Evolutionary conservation across 345 rosid genomes (phyloP), one percentile per base, ranked within the genome.

Genomic region (Salix exigua): DNA sequence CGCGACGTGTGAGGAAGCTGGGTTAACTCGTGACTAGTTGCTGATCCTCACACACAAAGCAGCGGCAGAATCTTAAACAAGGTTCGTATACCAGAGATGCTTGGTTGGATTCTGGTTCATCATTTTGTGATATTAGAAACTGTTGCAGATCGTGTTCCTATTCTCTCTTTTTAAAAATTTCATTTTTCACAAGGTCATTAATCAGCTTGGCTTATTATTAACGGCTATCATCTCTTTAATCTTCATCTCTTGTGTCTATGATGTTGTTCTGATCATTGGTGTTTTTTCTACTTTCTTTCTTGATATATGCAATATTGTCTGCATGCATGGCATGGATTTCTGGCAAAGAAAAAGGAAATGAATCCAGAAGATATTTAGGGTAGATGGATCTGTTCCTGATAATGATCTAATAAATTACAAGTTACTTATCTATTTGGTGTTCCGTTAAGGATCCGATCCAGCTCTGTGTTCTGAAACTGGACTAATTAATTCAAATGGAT

Each of bases 91-190:
- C n/a, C 11, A 42, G 55, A 42, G 55, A 61, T 37, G 51, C 58
- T 66, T 55, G 53, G 58, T 25, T 37, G 7, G 46, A 62, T 77
- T 74, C 74, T 62, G 50, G 46, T 55, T 61, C 74, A 0, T 55
- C 28, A 55, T n/a, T 9, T n/a, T 55, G 62, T n/a, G 62, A 55
- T 9, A 21, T 30, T 33, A 8, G 44, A 66, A 66, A 31, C 69
- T 66, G 40, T 66, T 66, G 23, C 44, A 4, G 61, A 40, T 61
- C 30, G 7, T n/a, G 9, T 33, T 42, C 17, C 16, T 26, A 48
- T 26, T 21, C 21, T 30, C 26, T 37, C 11, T 11, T 12, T 73
- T 61, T 9, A 0, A 42, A 21, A 19, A 17, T 9, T 44, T 38
- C 10, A 19, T 10, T n/a, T 44, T 44, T 44, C 14, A 55, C 5